phyloP scores from a whole-genome alignment of 371 early-diverging fungal genomes.

The Dinochytrium kinnereticum region DNA sequence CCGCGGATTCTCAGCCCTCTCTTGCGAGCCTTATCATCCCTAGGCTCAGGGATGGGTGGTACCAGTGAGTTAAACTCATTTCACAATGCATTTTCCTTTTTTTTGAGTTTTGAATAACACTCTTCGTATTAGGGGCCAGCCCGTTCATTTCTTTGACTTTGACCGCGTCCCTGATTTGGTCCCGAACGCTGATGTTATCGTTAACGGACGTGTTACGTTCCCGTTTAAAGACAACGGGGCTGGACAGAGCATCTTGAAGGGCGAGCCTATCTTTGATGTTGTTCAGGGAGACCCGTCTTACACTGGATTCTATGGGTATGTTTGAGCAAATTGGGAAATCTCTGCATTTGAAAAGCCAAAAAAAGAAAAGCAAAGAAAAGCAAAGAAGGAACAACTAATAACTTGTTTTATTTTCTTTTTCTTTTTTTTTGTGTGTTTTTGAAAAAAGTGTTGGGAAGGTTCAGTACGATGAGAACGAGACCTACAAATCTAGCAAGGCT shows the following conservation, averaged over 20 bases:
- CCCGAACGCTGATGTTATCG: neutral
- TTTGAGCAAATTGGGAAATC: neutral
- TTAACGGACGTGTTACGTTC: constrained; percentile 14
- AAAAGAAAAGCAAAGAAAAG: no score
- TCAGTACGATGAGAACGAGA: no score
- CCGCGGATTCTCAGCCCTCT: neutral
- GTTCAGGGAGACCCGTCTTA: neutral
- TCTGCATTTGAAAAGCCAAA: no score
- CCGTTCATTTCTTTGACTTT: constrained; percentile 25
- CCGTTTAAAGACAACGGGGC: constrained; percentile 11
- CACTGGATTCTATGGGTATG: constrained; percentile 21
- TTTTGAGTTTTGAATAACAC: neutral
- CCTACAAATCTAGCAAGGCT: neutral
- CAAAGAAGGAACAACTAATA: no score
- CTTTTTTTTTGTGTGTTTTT: no score
- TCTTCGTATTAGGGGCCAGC: constrained; percentile 6
- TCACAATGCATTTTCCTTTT: neutral
- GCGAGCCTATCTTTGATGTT: constrained; percentile 10
- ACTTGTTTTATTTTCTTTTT: no score
- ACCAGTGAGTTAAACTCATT: constrained; percentile 25
- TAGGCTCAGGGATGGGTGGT: constrained; percentile 19
- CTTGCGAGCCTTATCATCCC: constrained; percentile 7
- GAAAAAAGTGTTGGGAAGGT: no score
- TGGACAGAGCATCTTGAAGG: neutral
- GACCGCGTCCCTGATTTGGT: constrained; percentile 1